Evolutionary conservation across 2,329 filamentous ascomycete genomes (phyloP).

Genomic region (Magnaporthales sp.): DNA sequence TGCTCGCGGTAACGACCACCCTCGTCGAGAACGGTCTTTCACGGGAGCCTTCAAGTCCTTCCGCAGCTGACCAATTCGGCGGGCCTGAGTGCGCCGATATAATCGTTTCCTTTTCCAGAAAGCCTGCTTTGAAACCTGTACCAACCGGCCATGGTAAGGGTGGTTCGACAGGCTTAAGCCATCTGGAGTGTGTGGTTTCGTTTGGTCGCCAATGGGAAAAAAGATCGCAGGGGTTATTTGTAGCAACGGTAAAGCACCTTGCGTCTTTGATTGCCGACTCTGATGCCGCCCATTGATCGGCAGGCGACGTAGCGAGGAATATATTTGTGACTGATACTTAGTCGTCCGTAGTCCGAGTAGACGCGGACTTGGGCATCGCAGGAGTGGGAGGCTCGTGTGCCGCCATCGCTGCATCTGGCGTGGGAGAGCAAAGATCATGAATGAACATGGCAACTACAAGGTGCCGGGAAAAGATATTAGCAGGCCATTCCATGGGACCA

Average conservation of each 20-base stretch:
- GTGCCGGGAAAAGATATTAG: not conserved
- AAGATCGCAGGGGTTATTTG: not conserved
- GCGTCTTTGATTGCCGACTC: not conserved
- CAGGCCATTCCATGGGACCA: not conserved
- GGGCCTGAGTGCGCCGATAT: not conserved
- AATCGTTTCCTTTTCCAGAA: not conserved
- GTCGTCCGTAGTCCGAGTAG: not conserved
- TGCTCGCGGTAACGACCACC: not conserved
- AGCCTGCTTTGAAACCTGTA: not conserved
- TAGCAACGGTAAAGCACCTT: not conserved
- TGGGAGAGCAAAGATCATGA: not conserved
- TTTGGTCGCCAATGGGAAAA: not conserved
- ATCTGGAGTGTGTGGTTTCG: not conserved
- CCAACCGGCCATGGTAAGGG: not conserved
- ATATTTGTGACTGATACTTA: not conserved
- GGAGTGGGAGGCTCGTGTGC: not conserved
- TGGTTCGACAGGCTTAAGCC: not conserved
- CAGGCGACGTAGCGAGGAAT: not conserved
- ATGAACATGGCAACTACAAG: not conserved
- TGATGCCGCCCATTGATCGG: not conserved
- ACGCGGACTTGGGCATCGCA: not conserved
- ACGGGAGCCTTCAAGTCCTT: not conserved
- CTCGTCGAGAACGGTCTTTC: not conserved
- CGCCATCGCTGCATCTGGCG: constrained; percentile 4
- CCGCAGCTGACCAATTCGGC: not conserved